Evolutionary conservation across 2,329 filamentous ascomycete genomes (phyloP), one percentile per base, ranked within the genome.

Genomic region (Fusarium irregulare): DNA sequence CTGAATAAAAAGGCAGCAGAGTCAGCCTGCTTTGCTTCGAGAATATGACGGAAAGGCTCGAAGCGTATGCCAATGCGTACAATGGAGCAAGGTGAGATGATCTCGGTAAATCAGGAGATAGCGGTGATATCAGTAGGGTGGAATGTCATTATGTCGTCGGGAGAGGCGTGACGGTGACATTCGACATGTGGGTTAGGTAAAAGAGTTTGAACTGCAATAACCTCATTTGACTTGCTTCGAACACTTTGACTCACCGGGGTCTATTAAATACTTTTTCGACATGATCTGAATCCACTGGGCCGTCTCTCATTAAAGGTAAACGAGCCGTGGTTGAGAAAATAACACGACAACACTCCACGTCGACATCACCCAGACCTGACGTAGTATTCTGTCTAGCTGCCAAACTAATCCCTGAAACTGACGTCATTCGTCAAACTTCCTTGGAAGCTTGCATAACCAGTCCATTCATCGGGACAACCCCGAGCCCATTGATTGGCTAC

Each of bases 391-490:
- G 23, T 53, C 49, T 10, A 53, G 32, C 49, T 21, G 13, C 21
- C 34, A 28, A 6, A 3, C 23, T 28, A 11, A 53, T 42, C 49
- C 49, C 34, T 53, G 49, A 9, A 21, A 21, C 4, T 53, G 49
- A 53, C n/a, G 49, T 53, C 49, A 53, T 8, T 11, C 27, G 23
- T 21, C 30, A 16, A 20, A 41, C 16, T 53, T 53, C 49, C 49
- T 53, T 53, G 49, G 49, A 53, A 53, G n/a, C 16, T 16, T 53
- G 49, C 23, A 25, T 28, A 42, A n/a, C n/a, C 34, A 53, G 23
- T 42, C 4, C 49, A 16, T 42, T 37, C 18, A 40, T 14, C 49
- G 49, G 49, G 13, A 42, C 18, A 21, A 3, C 9, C 1, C 49
- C 49, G 49, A 21, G 6, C 25, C 11, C 12, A 4, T 13, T 42